A percentile compares a stretch with the other conserved stretches of the same genome.
phyloP scores from a whole-genome alignment of 768 basidiomycete genomes.

The Collybia nuda region DNA sequence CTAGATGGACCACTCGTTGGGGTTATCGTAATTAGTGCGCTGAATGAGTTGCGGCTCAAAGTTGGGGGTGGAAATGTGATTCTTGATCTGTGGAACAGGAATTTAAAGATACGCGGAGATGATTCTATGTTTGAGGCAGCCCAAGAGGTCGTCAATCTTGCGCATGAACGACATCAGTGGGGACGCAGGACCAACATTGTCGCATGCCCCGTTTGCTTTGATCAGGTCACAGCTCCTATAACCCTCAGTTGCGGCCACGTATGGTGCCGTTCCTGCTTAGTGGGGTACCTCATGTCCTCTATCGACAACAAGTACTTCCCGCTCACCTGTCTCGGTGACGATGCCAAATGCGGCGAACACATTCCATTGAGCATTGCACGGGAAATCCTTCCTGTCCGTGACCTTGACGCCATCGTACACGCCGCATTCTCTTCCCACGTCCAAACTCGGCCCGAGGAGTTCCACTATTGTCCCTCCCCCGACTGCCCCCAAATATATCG shows the following conservation, averaged over 20 bases:
- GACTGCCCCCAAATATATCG: slow-evolving; percentile 80
- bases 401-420: slow-evolving; percentile 55
- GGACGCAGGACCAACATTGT: slow-evolving; percentile 15
- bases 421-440: slow-evolving; percentile 65
- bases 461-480: slow-evolving; percentile 76
- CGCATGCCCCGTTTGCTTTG: slow-evolving; percentile 72
- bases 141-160: slow-evolving; percentile 35
- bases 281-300: slow-evolving; percentile 56
- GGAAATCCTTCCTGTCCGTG: slow-evolving; percentile 44
- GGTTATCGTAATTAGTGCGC: slow-evolving; percentile 44
- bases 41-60: slow-evolving; percentile 42
- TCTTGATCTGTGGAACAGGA: slow-evolving; percentile 41
- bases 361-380: slow-evolving; percentile 56
- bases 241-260: slow-evolving; percentile 62
- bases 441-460: slow-evolving; percentile 57
- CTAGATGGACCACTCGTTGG: slow-evolving; percentile 46
- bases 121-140: slow-evolving; percentile 42
- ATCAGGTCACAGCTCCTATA: slow-evolving; percentile 49
- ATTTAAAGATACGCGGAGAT: slow-evolving; percentile 58
- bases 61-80: slow-evolving; percentile 59
- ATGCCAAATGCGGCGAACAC: slow-evolving; percentile 53
- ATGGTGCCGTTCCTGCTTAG: slow-evolving; percentile 67
- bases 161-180: slow-evolving; percentile 23
- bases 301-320: slow-evolving; percentile 64
- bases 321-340: slow-evolving; percentile 67